phyloP scores from a whole-genome alignment of 2,329 filamentous ascomycete genomes.

The Neonectria coccinea region DNA sequence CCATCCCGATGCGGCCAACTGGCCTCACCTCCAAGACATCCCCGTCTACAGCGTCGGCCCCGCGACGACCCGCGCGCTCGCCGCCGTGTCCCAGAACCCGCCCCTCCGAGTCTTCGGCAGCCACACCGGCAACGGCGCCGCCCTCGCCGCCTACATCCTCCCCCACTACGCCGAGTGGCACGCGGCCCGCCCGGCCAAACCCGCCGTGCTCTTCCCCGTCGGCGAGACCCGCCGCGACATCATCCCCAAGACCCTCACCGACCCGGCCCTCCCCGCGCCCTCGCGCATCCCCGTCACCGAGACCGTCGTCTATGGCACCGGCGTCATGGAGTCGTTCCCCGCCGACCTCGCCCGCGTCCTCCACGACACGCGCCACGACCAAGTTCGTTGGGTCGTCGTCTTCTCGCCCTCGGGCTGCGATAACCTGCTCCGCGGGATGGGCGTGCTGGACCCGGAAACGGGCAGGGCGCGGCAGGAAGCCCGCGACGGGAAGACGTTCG shows the following conservation, averaged over 20 bases:
- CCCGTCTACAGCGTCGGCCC: slow-evolving; percentile 83
- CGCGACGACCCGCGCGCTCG: slow-evolving; percentile 81
- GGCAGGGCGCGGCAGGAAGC: slow-evolving; percentile 51
- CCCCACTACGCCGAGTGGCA: slow-evolving; percentile 76
- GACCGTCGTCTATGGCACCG: slow-evolving; percentile 87
- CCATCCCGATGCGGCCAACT: slow-evolving; percentile 41
- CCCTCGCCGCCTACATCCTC: slow-evolving; percentile 81
- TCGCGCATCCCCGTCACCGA: slow-evolving; percentile 78
- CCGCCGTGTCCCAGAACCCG: slow-evolving; percentile 62
- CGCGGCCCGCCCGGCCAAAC: slow-evolving; percentile 57
- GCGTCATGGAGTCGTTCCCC: slow-evolving; percentile 83
- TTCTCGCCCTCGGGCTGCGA: slow-evolving; percentile 76
- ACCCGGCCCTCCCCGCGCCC: slow-evolving; percentile 59
- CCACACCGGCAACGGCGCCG: slow-evolving; percentile 87
- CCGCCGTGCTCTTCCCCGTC: slow-evolving; percentile 84
- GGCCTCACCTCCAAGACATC: slow-evolving; percentile 68
- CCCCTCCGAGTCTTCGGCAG: slow-evolving; percentile 77
- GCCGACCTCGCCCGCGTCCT: slow-evolving; percentile 70
- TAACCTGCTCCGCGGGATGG: slow-evolving; percentile 67
- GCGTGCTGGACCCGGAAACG: slow-evolving; percentile 61
- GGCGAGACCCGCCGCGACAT: slow-evolving; percentile 91
- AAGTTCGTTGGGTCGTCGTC: slow-evolving; percentile 78
- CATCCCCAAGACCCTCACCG: slow-evolving; percentile 84
- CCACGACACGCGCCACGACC: slow-evolving; percentile 53
- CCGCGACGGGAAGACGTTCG: slow-evolving; percentile 63